Base-by-base conservation (phyloP, 139 green algal genomes). In the Haematococcus lacustris region DNA sequence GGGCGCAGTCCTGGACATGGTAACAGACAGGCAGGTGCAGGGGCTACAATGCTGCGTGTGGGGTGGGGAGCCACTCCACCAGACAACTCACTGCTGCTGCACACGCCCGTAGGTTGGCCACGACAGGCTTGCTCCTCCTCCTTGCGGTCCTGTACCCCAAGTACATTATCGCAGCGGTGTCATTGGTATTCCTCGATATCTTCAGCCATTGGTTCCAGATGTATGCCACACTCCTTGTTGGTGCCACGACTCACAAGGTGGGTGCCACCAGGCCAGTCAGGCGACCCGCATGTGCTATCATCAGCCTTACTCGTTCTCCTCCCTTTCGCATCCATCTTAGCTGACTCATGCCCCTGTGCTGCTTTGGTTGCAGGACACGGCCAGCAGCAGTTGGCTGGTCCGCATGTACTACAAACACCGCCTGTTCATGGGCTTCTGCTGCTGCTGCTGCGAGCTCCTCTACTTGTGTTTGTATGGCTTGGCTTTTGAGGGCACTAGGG, bases 391-490 rank as follows among this genome's bases (percentile, higher is more conserved):
- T 43, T 88, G 74, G 75, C 74, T 98, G n/a, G 84, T 98, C 34
- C 82, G 91, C 3, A 73, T 83, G 33, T 98, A 98, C 82, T 98
- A 98, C 84, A 65, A 51, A 38, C 79, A 91, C 75, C 86, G 94
- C 38, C 66, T 97, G 6, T 98, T 98, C 83, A 98, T 98, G 94
- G 94, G 91, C 69, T 93, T 91, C 70, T 98, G 94, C 87, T 97
- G 92, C 80, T 70, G 96, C 0, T 93, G 79, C 70, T 92, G 87
- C 59, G 92, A 97, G 64, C 28, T 93, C 38, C 71, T 87, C 64
- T 73, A 75, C 53, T 57, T 88, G 3, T 60, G 23, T 2, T 3
- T 65, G 23, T 68, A 74, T 51, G 53, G 51, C 51, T 38, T 74
- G 53, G 43, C 35, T 37, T 68, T 74, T 35, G 4, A 35, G 26